A percentile compares a stretch with the other conserved stretches of the same genome.
phyloP scores from a whole-genome alignment of 768 basidiomycete genomes.

The Trametes coccinea region DNA sequence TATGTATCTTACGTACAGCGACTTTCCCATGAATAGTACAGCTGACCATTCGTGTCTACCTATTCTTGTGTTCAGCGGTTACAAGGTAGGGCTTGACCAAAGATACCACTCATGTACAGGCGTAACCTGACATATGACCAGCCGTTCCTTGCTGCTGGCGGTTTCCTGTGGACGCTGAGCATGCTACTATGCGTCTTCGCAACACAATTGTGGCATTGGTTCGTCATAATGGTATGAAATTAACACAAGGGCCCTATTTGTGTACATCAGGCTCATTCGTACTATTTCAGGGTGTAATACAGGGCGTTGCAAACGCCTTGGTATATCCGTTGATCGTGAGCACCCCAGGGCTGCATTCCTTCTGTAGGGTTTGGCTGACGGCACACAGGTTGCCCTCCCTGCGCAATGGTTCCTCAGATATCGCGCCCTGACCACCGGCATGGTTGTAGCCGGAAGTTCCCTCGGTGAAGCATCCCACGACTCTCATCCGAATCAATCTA shows the following conservation, averaged over 20 bases:
- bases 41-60: neutral
- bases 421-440: slow-evolving; percentile 35
- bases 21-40: neutral
- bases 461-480: slow-evolving; percentile 9
- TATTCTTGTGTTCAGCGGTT: slow-evolving; percentile 12
- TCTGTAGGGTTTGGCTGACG: no score
- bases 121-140: slow-evolving; percentile 2
- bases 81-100: slow-evolving; percentile 10
- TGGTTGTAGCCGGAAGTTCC: slow-evolving; percentile 35
- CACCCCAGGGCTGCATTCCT: neutral
- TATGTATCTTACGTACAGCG: slow-evolving; percentile 10
- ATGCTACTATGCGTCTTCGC: slow-evolving; percentile 25
- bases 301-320: slow-evolving; percentile 23
- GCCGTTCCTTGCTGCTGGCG: slow-evolving; percentile 23
- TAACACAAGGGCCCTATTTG: neutral
- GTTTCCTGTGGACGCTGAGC: slow-evolving; percentile 29
- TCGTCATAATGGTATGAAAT: slow-evolving; percentile 21
- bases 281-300: slow-evolving; percentile 18
- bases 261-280: neutral
- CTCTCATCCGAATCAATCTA: neutral
- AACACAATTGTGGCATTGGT: slow-evolving; percentile 28
- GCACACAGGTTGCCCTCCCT: slow-evolving; percentile 25
- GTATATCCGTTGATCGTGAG: slow-evolving; percentile 25
- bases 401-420: slow-evolving; percentile 36
- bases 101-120: neutral